Evolutionary conservation across 2,329 filamentous ascomycete species (phyloP), one percentile per base, ranked within the genome.

Genomic region (Dactylellina drechsleri): DNA sequence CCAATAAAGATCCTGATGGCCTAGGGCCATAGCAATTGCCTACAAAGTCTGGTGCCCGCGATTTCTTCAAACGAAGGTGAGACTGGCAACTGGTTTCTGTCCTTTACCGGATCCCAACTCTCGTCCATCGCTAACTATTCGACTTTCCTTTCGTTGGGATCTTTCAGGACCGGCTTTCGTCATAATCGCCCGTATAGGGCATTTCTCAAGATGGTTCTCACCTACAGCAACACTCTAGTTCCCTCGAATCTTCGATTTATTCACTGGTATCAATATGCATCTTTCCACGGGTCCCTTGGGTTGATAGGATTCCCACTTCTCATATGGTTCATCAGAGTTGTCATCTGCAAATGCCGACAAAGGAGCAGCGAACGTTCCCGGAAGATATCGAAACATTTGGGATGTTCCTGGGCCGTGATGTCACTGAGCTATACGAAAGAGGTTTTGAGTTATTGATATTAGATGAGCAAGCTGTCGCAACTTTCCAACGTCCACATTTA

Each of bases 361-460:
- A 18, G 23, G 57, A 68, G 31, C 57, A 45, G n/a, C 58, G 41
- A 26, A 26, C 18, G 7, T 67, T 75, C 26, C 71, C 71, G 0
- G 64, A 67, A 6, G 57, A 68, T 13, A 75, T 75, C 43, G 31
- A 41, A 16, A 67, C 71, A 6, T 75, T 75, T 43, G 65, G 71
- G 8, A 65, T 68, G 64, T 70, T 45, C 36, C 20, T 70, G 12
- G 71, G 71, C 18, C 36, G 58, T 8, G 65, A 70, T 40, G 58
- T 65, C 1, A 56, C 64, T 20, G 65, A 70, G 6, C 31, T 75
- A n/a, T 75, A 64, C 40, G 59, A 41, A 8, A 75, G 56, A 50
- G 71, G 71, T 10, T 75, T 75, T 40, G 71, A 75, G 43, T 28
- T 75, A 31, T 57, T 75, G 31, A 65, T 75, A 53, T 49, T 75